A percentile compares a stretch with the other conserved stretches of the same genome.
Conservation (phyloP, 176 grass and related monocot genomes). For the Oryza glumipatula region DNA sequence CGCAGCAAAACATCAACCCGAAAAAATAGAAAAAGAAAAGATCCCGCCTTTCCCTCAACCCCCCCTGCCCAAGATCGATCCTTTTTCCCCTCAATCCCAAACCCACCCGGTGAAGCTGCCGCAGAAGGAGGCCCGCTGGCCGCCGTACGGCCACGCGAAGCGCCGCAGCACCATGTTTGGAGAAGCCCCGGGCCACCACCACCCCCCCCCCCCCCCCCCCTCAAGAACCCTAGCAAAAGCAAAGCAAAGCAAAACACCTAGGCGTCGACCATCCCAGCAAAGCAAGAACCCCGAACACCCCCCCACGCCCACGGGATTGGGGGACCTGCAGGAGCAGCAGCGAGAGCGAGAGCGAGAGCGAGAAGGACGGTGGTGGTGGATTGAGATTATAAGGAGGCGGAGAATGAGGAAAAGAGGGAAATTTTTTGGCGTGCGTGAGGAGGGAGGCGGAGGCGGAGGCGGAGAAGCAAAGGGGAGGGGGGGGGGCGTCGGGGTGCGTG, state of each 20-base stretch:
- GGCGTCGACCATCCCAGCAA: constrained; percentile 1
- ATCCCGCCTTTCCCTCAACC: background rate
- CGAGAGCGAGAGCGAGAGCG: too few relatives aligned
- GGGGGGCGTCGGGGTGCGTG: constrained; percentile 14
- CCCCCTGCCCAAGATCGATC: background rate
- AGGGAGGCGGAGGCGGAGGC: constrained; percentile 2
- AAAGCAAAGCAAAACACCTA: background rate
- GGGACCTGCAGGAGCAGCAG: background rate
- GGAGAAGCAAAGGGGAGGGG: constrained; percentile 12
- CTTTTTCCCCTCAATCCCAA: background rate
- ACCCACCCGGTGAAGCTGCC: constrained; percentile 59
- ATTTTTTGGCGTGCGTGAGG: constrained; percentile 20
- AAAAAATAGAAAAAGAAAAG: background rate
- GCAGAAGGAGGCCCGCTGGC: constrained; percentile 49
- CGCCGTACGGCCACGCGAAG: constrained; percentile 67
- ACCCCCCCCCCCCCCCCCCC: too few relatives aligned
- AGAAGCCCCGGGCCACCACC: background rate
- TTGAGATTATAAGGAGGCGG: constrained; percentile 26
- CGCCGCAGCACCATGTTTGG: constrained; percentile 51
- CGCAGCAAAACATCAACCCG: background rate
- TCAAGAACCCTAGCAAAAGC: constrained; percentile 45
- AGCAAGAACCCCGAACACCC: background rate
- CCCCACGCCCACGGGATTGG: constrained; percentile 10
- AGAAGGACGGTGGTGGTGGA: background rate
- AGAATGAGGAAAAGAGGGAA: constrained; percentile 12